These are phyloP conservation scores for Botrytis aclada DNA, from an alignment of 2,329 filamentous ascomycete genomes.

Conservation along the genomic window DNA sequence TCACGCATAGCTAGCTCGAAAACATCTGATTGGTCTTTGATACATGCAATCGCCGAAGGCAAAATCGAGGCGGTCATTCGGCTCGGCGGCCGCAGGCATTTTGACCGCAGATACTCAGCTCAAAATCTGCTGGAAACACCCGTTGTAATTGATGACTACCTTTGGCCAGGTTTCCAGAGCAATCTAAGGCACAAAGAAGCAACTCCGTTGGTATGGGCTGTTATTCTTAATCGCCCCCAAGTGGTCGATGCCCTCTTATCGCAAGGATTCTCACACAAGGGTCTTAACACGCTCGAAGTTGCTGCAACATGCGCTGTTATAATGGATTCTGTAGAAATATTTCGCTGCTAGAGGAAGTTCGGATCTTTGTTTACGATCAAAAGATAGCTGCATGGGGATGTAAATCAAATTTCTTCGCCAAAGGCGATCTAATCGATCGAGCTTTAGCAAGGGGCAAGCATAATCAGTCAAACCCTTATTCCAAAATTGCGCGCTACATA, in stretches of 20 bases:
- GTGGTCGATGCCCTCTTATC: no score
- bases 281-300: not conserved
- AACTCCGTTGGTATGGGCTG: not conserved
- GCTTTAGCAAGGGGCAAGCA: not conserved
- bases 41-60: not conserved
- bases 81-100: not conserved
- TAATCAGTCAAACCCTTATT: not conserved
- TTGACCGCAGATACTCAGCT: not conserved
- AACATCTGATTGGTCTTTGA: not conserved
- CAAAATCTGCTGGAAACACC: not conserved
- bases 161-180: not conserved
- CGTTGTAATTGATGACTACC: not conserved
- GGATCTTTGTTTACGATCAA: not conserved
- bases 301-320: not conserved
- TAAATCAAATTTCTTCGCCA: not conserved
- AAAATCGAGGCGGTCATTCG: not conserved
- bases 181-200: no score
- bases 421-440: not conserved
- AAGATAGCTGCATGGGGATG: not conserved
- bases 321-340: not conserved
- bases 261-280: no score
- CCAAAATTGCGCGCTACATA: not conserved
- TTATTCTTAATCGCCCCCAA: not conserved
- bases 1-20: not conserved
- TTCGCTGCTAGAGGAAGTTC: not conserved